Evolutionary conservation across 108 stramenopile genomes (phyloP).

Genomic region (Nitzschia putrida): DNA sequence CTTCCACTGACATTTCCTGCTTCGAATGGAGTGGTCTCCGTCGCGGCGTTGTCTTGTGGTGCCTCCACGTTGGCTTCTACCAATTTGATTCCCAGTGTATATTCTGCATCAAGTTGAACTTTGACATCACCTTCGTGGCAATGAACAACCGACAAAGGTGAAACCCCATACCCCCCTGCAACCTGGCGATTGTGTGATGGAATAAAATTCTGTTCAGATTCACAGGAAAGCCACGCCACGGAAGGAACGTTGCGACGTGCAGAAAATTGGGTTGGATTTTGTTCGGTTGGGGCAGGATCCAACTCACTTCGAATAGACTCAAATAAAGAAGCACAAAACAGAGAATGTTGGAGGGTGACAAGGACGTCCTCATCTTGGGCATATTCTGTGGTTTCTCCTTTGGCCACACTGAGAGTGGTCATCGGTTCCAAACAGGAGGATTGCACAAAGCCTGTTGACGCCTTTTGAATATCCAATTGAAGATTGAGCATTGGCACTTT

Average conservation of each 20-base stretch:
- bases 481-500: constrained; percentile 79
- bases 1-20: constrained; percentile 55
- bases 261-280: constrained; percentile 16
- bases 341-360: constrained; percentile 79
- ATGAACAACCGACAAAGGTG: constrained; percentile 64
- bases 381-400: constrained; percentile 17
- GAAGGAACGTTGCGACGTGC: constrained; percentile 5
- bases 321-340: constrained; percentile 87
- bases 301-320: constrained; percentile 79
- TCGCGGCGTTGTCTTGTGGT: neutral
- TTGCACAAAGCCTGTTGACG: constrained; percentile 71
- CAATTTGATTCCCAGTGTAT: constrained; percentile 72
- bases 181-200: constrained; percentile 68
- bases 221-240: constrained; percentile 73
- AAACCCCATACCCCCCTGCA: constrained; percentile 48
- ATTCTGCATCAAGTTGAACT: constrained; percentile 83
- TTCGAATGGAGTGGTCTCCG: neutral
- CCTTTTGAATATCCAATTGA: constrained; percentile 75
- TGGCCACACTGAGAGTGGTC: constrained; percentile 22
- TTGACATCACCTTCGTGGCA: constrained; percentile 89
- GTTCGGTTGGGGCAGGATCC: constrained; percentile 40
- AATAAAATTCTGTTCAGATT: constrained; percentile 78
- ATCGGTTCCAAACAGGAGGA: constrained; percentile 65
- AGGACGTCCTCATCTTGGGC: constrained; percentile 64
- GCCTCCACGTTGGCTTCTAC: constrained; percentile 70